Evolutionary conservation across 2,329 filamentous ascomycete genomes (phyloP).

Genomic region (Kalaharituber pfeilii): DNA sequence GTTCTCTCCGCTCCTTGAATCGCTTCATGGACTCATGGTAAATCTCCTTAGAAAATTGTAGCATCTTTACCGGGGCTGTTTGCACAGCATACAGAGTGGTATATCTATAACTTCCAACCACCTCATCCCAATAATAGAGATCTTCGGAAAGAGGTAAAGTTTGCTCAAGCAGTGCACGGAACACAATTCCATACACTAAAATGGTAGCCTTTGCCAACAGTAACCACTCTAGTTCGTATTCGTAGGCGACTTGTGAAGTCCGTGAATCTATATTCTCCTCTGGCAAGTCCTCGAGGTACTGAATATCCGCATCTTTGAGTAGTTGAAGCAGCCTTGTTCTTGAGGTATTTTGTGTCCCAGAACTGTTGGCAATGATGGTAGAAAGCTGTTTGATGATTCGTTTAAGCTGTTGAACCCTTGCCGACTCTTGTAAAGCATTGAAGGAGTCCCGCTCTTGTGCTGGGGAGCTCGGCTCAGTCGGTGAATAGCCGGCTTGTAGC

Average conservation of each 20-base stretch:
- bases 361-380: constrained; percentile 45
- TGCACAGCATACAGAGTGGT: constrained; percentile 74
- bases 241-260: constrained; percentile 34
- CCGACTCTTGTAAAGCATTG: constrained; percentile 19
- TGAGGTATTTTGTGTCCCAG: background rate
- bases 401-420: constrained; percentile 38
- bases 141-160: constrained; percentile 72
- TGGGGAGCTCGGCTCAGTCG: constrained; percentile 3
- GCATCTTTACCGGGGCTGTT: constrained; percentile 60
- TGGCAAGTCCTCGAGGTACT: constrained; percentile 28
- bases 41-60: constrained; percentile 52
- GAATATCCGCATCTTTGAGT: constrained; percentile 45
- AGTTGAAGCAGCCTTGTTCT: constrained; percentile 40
- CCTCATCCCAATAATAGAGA: constrained; percentile 89
- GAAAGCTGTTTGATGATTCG: constrained; percentile 51
- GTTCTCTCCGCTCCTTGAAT: constrained; percentile 11
- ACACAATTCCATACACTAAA: constrained; percentile 69
- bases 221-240: constrained; percentile 75
- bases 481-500: constrained; percentile 32
- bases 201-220: constrained; percentile 78
- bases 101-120: constrained; percentile 59
- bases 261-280: constrained; percentile 22
- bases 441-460: constrained; percentile 24
- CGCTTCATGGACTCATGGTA: constrained; percentile 38
- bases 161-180: constrained; percentile 62